Evolutionary conservation across 228 moss, liverwort and hornwort species (phyloP).

Genomic region (Sphagnum magellanicum): DNA sequence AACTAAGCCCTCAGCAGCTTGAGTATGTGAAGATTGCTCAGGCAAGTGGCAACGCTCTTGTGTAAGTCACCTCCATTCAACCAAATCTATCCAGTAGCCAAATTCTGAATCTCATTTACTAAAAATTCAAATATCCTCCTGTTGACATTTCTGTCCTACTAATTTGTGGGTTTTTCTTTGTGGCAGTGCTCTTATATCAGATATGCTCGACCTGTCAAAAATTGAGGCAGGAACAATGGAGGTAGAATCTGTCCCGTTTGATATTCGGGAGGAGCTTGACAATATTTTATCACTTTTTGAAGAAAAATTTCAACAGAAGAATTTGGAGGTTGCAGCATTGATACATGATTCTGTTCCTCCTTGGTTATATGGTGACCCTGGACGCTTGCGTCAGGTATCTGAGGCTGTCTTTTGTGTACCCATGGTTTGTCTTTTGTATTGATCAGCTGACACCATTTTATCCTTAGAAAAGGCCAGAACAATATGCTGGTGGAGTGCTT

Average conservation of each 20-base stretch:
- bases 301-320: conserved; percentile 51
- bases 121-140: background rate
- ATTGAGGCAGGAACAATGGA: conserved; percentile 89
- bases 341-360: conserved; percentile 37
- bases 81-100: too few relatives aligned
- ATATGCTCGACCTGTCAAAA: conserved; percentile 80
- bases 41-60: conserved; percentile 38
- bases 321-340: conserved; percentile 44
- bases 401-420: too few relatives aligned
- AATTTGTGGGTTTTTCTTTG: background rate
- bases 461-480: too few relatives aligned
- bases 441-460: too few relatives aligned
- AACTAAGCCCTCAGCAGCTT: conserved; percentile 21
- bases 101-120: background rate
- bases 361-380: conserved; percentile 34
- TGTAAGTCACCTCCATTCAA: conserved; percentile 17
- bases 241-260: conserved; percentile 65
- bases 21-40: conserved; percentile 50
- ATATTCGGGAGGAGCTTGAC: conserved; percentile 61
- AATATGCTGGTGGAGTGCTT: too few relatives aligned
- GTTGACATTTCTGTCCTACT: background rate
- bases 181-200: conserved; percentile 65
- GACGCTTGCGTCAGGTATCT: conserved; percentile 29
- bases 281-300: conserved; percentile 66
- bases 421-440: too few relatives aligned